Conservation (phyloP, 495 filamentous ascomycete genomes). For the Podospora australis region DNA sequence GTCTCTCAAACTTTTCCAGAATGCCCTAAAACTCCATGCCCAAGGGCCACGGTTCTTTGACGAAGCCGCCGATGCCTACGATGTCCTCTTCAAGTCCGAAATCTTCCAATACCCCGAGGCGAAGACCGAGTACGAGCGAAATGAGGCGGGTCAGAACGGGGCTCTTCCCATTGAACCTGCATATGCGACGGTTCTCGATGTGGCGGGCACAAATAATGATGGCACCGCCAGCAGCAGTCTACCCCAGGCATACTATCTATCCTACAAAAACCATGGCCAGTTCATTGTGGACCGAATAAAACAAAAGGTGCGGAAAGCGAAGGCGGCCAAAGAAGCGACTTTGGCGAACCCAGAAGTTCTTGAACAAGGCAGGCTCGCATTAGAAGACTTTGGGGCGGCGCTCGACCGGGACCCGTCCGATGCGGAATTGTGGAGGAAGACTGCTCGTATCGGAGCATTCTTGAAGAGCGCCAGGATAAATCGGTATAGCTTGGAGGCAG, state of each 20-base stretch:
- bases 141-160: slow-evolving; percentile 54
- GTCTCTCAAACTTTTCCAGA: slow-evolving; percentile 90
- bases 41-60: slow-evolving; percentile 70
- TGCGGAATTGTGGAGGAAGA: slow-evolving; percentile 85
- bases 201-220: slow-evolving; percentile 49
- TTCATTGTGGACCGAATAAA: slow-evolving; percentile 72
- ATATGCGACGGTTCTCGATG: slow-evolving; percentile 34
- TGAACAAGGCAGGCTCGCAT: slow-evolving; percentile 36
- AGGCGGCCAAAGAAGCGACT: slow-evolving; percentile 20
- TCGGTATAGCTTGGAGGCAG: slow-evolving; percentile 86
- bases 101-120: slow-evolving; percentile 89
- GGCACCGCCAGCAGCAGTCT: slow-evolving; percentile 71
- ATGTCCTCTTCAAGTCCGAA: slow-evolving; percentile 78
- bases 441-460: slow-evolving; percentile 68
- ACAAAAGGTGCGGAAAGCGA: slow-evolving; percentile 35
- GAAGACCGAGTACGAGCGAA: slow-evolving; percentile 65
- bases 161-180: slow-evolving; percentile 29
- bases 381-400: slow-evolving; percentile 65
- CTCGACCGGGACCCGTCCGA: slow-evolving; percentile 89
- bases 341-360: slow-evolving; percentile 36
- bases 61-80: slow-evolving; percentile 77
- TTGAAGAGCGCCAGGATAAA: slow-evolving; percentile 69
- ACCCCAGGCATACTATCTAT: slow-evolving; percentile 82
- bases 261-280: slow-evolving; percentile 92
- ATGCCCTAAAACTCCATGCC: slow-evolving; percentile 83